phyloP scores from a whole-genome alignment of 2,329 filamentous ascomycete genomes.

The Helotiales sp. region DNA sequence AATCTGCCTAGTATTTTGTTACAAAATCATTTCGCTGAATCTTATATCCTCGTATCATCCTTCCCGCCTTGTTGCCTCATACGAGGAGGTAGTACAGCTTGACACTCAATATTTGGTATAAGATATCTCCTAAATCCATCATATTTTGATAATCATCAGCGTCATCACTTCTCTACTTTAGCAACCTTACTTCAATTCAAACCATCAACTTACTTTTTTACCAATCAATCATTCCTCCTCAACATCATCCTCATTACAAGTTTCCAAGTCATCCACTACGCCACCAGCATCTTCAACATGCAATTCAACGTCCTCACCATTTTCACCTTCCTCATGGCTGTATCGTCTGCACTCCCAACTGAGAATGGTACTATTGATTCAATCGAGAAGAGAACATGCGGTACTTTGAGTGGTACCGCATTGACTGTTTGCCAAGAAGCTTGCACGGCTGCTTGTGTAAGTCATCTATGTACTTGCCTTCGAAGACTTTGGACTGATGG shows the following conservation, averaged over 20 bases:
- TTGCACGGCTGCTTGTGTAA: slow-evolving; percentile 9
- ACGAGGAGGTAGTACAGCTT: neutral
- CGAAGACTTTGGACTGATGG: neutral
- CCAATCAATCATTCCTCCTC: neutral
- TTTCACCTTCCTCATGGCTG: neutral
- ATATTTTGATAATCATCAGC: neutral
- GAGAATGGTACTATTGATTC: neutral
- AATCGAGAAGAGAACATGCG: slow-evolving; percentile 12
- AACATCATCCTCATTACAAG: no score
- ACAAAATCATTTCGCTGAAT: no score
- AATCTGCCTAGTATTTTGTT: no score
- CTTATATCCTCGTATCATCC: no score
- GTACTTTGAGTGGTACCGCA: slow-evolving; percentile 2
- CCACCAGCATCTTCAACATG: neutral
- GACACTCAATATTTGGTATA: neutral
- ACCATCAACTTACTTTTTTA: neutral
- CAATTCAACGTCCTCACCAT: neutral
- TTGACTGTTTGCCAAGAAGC: slow-evolving; percentile 6
- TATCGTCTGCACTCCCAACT: neutral
- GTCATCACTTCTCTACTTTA: neutral
- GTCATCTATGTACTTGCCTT: neutral
- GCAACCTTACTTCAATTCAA: neutral
- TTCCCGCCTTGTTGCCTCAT: no score
- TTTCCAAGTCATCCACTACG: neutral
- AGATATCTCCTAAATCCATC: neutral